Conservation (phyloP, 352 stramenopile species). For the Phytophthora pinifolia region DNA sequence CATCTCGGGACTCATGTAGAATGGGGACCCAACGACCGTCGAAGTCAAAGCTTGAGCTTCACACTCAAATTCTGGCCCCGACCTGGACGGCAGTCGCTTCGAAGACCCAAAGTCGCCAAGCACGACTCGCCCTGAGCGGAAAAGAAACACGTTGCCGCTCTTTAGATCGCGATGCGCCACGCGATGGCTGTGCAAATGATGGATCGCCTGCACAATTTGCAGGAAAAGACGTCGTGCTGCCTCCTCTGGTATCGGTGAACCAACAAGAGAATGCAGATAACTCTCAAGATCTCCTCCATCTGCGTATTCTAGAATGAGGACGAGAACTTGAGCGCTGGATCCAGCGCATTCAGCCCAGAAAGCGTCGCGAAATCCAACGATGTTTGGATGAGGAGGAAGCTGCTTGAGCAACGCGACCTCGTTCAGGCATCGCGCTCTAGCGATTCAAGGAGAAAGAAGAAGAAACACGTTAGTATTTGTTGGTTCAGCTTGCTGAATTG, state of each 20-base stretch:
- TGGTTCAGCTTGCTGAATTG: not conserved
- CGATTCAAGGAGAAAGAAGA: not conserved
- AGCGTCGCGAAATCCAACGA: constrained; percentile 56
- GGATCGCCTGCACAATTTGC: constrained; percentile 87
- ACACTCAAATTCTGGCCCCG: not conserved
- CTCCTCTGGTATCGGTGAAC: constrained; percentile 6
- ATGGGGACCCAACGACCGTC: constrained; percentile 62
- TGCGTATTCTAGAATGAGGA: constrained; percentile 74
- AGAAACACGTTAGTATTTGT: too few relatives aligned
- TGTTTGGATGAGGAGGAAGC: constrained; percentile 51
- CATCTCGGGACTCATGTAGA: constrained; percentile 82
- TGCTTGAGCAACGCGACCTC: constrained; percentile 49
- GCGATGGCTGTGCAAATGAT: constrained; percentile 54
- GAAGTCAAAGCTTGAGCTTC: constrained; percentile 29
- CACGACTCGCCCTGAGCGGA: constrained; percentile 75
- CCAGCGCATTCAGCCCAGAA: constrained; percentile 38
- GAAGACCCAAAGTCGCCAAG: constrained; percentile 75
- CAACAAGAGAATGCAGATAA: constrained; percentile 24
- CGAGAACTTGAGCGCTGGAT: constrained; percentile 24
- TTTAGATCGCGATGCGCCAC: constrained; percentile 89
- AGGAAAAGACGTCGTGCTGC: constrained; percentile 36
- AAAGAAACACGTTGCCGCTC: constrained; percentile 83
- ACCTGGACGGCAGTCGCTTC: constrained; percentile 35
- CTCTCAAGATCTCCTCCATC: constrained; percentile 59
- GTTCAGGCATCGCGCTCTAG: constrained; percentile 40